Evolutionary conservation across 2,329 filamentous ascomycete species (phyloP), one percentile per base, ranked within the genome.

Genomic region (Ceratocystiopsis minuta): DNA sequence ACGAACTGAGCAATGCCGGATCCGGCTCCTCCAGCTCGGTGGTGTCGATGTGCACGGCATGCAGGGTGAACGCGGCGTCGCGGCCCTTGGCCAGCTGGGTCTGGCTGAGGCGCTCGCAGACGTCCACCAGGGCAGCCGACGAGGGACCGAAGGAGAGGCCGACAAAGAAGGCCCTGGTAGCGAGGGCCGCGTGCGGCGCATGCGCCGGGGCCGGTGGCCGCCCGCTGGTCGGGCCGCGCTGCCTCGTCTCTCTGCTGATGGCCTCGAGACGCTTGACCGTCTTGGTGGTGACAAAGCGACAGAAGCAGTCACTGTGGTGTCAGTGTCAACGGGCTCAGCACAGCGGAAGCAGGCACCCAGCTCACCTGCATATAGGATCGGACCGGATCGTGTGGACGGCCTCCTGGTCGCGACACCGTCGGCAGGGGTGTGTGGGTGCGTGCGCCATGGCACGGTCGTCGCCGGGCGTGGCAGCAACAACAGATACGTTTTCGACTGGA

Each of bases 81-180:
- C 74, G 72, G 50, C 75, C 75, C 45, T 73, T 77, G 36, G 68
- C 64, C 35, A 70, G 66, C 55, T 88, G 80, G 42, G 68, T 70
- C 49, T 71, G 65, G 37, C 81, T 65, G 53, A 85, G 81, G 46
- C 69, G 63, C 56, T 83, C 72, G 42, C 96, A 64, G 17, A 93
- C 67, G 51, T 88, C 72, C 28, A 93, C 65, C 36, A 98, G 65
- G 14, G 76, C 72, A 14, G 80, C 68, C 0, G 88, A 96, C 1
- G 82, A 90, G 2, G 80, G 65, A 1, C 90, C 88, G 52, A 85
- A 78, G 0, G 87, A 94, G 2, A 95, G 63, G 6, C 86, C 84
- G 16, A 94, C 63, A 16, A 94, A 63, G 38, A 94, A 71, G 31
- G 56, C 53, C 55, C 72, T 55, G 54, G 24, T 10, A 6, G 24